Evolutionary conservation across 2,329 filamentous ascomycete species (phyloP).

Genomic region (Endothia cerciana): DNA sequence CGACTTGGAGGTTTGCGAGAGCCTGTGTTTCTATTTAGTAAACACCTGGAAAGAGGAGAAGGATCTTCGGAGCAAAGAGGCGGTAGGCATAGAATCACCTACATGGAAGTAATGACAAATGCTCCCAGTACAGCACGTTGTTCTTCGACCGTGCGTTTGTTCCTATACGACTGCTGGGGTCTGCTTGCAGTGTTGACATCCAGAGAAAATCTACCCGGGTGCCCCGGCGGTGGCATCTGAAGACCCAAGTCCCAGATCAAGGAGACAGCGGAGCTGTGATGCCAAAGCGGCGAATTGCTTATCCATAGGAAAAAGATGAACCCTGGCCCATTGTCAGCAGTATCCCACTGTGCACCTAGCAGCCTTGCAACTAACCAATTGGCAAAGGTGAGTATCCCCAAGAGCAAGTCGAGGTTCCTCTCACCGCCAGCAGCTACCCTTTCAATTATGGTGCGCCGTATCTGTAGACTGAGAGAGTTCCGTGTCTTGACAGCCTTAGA

Average conservation of each 20-base stretch:
- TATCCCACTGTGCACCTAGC: not conserved
- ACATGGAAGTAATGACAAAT: constrained; percentile 41
- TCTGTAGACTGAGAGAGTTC: constrained; percentile 40
- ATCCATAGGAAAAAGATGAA: constrained; percentile 26
- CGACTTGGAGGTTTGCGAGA: constrained; percentile 31
- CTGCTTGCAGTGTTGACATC: not conserved
- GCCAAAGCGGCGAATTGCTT: constrained; percentile 48
- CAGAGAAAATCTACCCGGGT: not conserved
- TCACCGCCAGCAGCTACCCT: constrained; percentile 50
- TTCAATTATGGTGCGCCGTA: constrained; percentile 47
- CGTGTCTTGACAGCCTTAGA: constrained; percentile 46
- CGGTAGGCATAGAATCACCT: constrained; percentile 26
- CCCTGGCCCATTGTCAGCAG: constrained; percentile 33
- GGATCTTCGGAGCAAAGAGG: not conserved
- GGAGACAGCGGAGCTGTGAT: constrained; percentile 44
- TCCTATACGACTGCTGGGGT: not conserved
- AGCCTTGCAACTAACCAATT: constrained; percentile 42
- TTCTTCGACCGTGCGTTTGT: constrained; percentile 31
- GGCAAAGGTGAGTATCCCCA: constrained; percentile 47
- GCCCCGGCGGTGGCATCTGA: constrained; percentile 39
- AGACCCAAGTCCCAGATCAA: constrained; percentile 50
- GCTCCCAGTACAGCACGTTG: constrained; percentile 31
- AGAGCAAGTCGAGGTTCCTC: constrained; percentile 50
- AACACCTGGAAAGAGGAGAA: not conserved
- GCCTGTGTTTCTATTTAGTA: constrained; percentile 19